Percentiles rank a stretch among this genome's conserved stretches.
Conservation (phyloP, 2,329 filamentous ascomycete species). For the Endoconidiophora polonica region DNA sequence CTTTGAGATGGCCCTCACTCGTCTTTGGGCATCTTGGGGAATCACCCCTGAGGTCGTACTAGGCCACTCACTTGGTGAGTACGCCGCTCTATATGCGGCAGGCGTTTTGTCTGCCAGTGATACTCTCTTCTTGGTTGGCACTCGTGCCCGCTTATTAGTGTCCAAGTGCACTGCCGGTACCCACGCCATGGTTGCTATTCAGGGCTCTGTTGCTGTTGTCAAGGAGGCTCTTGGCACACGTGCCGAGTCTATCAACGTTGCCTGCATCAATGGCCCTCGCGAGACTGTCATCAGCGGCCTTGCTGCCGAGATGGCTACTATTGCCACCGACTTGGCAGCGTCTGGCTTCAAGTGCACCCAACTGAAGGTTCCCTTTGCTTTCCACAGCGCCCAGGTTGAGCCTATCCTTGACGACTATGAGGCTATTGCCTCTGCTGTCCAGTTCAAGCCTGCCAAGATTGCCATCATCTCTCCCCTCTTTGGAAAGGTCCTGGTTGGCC, state of each 20-base stretch:
- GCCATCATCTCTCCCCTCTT: constrained; percentile 53
- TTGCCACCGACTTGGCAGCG: constrained; percentile 23
- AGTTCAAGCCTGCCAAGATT: constrained; percentile 25
- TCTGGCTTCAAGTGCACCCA: constrained; percentile 27
- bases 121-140: constrained; percentile 54
- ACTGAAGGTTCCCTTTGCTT: constrained; percentile 35
- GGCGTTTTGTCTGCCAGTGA: constrained; percentile 56
- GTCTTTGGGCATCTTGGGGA: constrained; percentile 39
- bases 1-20: constrained; percentile 40
- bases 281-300: constrained; percentile 53
- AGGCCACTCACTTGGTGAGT: constrained; percentile 54
- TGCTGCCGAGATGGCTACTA: constrained; percentile 25
- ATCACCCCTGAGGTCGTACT: constrained; percentile 37
- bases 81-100: constrained; percentile 53
- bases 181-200: constrained; percentile 40
- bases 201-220: constrained; percentile 34
- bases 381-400: constrained; percentile 37
- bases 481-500: constrained; percentile 34
- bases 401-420: constrained; percentile 42
- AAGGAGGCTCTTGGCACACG: constrained; percentile 32
- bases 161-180: constrained; percentile 47
- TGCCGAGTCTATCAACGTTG: constrained; percentile 29
- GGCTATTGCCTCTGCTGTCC: constrained; percentile 23
- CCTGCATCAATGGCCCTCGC: constrained; percentile 60
- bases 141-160: constrained; percentile 47